A percentile compares a stretch with the other conserved stretches of the same genome.
phyloP scores from a whole-genome alignment of 2,329 filamentous ascomycete species.

The Fusarium napiforme region DNA sequence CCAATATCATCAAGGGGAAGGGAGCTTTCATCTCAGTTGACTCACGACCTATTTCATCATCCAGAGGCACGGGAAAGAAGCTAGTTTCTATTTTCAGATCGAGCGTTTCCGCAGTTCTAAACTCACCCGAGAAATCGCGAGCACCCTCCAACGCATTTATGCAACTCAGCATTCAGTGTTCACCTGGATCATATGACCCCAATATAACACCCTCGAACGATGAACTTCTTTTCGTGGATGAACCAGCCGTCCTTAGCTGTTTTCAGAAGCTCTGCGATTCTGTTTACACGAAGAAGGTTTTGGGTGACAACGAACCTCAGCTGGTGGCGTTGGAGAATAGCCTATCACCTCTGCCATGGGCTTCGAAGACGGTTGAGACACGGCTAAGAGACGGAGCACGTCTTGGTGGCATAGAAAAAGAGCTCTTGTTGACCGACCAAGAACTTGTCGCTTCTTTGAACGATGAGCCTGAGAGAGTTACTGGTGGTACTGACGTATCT shows the following conservation, averaged over 20 bases:
- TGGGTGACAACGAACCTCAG: neutral
- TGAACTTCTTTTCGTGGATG: slow-evolving; percentile 74
- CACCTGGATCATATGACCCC: slow-evolving; percentile 72
- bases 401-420: neutral
- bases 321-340: neutral
- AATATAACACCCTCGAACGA: slow-evolving; percentile 80
- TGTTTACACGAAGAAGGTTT: slow-evolving; percentile 48
- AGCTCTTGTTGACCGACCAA: neutral
- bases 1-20: slow-evolving; percentile 55
- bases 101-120: slow-evolving; percentile 53
- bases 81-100: slow-evolving; percentile 65
- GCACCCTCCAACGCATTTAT: slow-evolving; percentile 67
- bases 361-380: neutral
- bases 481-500: neutral
- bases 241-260: slow-evolving; percentile 55
- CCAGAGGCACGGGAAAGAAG: slow-evolving; percentile 68
- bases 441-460: slow-evolving; percentile 25
- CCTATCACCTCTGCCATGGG: neutral
- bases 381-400: neutral
- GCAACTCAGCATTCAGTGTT: slow-evolving; percentile 71
- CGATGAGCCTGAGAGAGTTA: slow-evolving; percentile 10
- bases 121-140: slow-evolving; percentile 37
- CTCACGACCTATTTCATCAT: slow-evolving; percentile 68
- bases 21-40: slow-evolving; percentile 75
- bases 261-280: slow-evolving; percentile 59